Conservation (phyloP, 225 moss, liverwort and hornwort species). For the Straminergon stramineum region DNA sequence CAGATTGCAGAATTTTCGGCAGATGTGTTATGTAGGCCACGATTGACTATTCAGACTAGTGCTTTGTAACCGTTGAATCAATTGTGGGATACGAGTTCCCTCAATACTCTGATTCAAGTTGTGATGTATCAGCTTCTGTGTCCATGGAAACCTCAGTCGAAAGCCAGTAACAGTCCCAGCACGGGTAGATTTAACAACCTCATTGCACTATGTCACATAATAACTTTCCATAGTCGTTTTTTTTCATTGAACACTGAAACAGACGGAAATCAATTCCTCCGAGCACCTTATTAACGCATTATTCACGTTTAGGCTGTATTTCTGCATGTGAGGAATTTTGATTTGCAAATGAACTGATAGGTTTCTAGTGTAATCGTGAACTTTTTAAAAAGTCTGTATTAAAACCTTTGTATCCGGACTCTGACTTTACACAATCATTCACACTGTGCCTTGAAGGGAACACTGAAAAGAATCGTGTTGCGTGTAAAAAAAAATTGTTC, state of each 20-base stretch:
- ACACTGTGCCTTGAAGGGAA: not conserved
- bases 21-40: not conserved
- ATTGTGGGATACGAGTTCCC: no score
- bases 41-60: not conserved
- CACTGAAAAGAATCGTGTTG: not conserved
- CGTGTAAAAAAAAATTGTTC: not conserved
- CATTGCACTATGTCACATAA: no score
- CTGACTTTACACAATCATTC: not conserved
- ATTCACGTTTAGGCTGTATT: not conserved
- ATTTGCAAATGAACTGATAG: no score
- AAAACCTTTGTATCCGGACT: not conserved
- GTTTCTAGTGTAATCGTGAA: not conserved
- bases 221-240: not conserved
- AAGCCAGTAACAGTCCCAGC: no score
- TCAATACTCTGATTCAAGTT: not conserved
- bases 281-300: not conserved
- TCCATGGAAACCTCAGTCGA: no score
- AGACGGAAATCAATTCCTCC: no score
- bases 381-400: not conserved
- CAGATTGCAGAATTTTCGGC: no score
- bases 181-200: no score
- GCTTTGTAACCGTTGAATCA: not conserved
- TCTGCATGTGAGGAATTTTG: not conserved
- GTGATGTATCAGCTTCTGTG: not conserved
- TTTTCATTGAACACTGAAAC: no score